These are phyloP conservation scores for Furcasterigmium furcatum DNA, from an alignment of 2,329 filamentous ascomycete genomes.

Conservation along the genomic window DNA sequence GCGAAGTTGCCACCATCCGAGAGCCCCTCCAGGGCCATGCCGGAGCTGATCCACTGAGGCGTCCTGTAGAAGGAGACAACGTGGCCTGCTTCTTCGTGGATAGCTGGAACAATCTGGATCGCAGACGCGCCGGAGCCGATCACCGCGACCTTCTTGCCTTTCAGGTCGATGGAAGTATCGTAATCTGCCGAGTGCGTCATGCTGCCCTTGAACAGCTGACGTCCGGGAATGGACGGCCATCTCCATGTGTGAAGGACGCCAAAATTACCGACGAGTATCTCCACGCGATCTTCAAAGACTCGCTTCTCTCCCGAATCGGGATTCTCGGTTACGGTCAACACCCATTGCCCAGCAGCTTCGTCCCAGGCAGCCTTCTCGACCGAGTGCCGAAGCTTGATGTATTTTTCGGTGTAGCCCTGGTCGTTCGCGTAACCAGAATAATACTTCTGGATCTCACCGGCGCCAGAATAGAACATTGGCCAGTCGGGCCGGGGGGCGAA, in stretches of 20 bases:
- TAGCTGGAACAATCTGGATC: background rate
- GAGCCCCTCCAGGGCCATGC: no score
- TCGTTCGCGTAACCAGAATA: slow-evolving; percentile 27
- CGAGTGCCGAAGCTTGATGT: slow-evolving; percentile 18
- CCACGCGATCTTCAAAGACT: background rate
- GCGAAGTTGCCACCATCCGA: no score
- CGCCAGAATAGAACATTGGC: slow-evolving; percentile 34
- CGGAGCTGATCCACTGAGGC: slow-evolving; percentile 20
- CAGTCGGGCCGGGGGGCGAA: slow-evolving; percentile 42
- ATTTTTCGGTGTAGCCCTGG: slow-evolving; percentile 21
- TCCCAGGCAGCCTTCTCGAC: slow-evolving; percentile 19
- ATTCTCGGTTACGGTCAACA: background rate
- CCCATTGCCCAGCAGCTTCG: slow-evolving; percentile 11
- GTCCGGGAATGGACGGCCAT: slow-evolving; percentile 41
- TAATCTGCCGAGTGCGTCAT: slow-evolving; percentile 30
- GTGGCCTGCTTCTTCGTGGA: slow-evolving; percentile 11
- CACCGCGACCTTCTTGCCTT: slow-evolving; percentile 16
- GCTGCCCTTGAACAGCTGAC: slow-evolving; percentile 30
- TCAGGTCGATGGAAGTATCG: slow-evolving; percentile 21
- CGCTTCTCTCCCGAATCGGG: no score
- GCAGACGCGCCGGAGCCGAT: slow-evolving; percentile 1
- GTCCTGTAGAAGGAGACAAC: slow-evolving; percentile 27
- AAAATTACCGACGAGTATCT: slow-evolving; percentile 13
- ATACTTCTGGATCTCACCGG: slow-evolving; percentile 33
- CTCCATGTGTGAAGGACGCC: slow-evolving; percentile 24